phyloP scores from a whole-genome alignment of 2,329 filamentous ascomycete species.

The Aaosphaeria arxii region DNA sequence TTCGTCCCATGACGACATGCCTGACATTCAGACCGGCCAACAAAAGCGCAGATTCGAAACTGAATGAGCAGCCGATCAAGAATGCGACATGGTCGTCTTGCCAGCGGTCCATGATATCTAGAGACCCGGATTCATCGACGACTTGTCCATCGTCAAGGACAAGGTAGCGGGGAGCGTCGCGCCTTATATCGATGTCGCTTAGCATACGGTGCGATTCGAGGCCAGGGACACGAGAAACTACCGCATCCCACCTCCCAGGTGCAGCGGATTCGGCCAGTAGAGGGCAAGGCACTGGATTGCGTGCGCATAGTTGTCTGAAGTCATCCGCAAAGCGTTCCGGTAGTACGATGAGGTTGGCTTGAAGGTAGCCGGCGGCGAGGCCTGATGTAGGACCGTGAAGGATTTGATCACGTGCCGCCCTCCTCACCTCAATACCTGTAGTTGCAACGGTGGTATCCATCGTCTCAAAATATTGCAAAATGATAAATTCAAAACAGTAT shows the following conservation, averaged over 20 bases:
- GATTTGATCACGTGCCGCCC: slow-evolving; percentile 40
- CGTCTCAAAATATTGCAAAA: too few relatives aligned
- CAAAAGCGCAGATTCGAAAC: slow-evolving; percentile 58
- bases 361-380: slow-evolving; percentile 54
- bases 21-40: slow-evolving; percentile 51
- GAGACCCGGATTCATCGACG: slow-evolving; percentile 26
- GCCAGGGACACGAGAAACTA: slow-evolving; percentile 39
- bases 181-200: slow-evolving; percentile 53
- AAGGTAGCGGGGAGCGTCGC: slow-evolving; percentile 57
- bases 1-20: slow-evolving; percentile 48
- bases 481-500: too few relatives aligned
- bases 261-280: slow-evolving; percentile 53
- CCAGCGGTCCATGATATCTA: slow-evolving; percentile 53
- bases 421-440: not conserved
- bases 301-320: slow-evolving; percentile 57
- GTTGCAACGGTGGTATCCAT: too few relatives aligned
- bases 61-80: slow-evolving; percentile 63
- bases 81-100: slow-evolving; percentile 59
- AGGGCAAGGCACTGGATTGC: slow-evolving; percentile 63
- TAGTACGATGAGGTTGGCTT: slow-evolving; percentile 62
- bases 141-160: slow-evolving; percentile 54
- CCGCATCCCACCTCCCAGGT: slow-evolving; percentile 41
- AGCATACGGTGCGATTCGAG: slow-evolving; percentile 32
- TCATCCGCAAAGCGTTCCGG: slow-evolving; percentile 56
- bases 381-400: slow-evolving; percentile 51